phyloP scores from a whole-genome alignment of 2,329 filamentous ascomycete species.

The Eurotiales sp. region DNA sequence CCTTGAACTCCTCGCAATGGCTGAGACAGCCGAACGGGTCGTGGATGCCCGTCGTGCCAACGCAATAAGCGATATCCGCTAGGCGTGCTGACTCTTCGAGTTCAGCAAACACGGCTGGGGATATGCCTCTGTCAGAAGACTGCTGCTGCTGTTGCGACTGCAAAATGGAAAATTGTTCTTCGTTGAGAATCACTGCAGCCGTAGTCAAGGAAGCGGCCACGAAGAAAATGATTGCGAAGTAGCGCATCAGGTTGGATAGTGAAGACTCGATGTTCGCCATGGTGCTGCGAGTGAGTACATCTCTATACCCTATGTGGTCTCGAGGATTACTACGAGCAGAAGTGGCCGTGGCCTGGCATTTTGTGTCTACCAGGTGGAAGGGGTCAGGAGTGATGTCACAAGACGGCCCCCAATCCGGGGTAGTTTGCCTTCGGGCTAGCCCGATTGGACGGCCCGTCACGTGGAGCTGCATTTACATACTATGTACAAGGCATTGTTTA shows the following conservation, averaged over 20 bases:
- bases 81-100: slow-evolving; percentile 86
- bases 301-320: background rate
- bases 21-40: slow-evolving; percentile 82
- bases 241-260: background rate
- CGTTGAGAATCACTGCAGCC: background rate
- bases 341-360: too few species aligned
- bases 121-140: slow-evolving; percentile 40
- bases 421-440: slow-evolving; percentile 1
- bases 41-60: slow-evolving; percentile 75
- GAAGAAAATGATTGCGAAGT: background rate
- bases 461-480: too few species aligned
- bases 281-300: background rate
- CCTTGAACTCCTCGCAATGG: slow-evolving; percentile 77
- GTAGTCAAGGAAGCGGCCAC: background rate
- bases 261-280: background rate
- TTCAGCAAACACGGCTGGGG: slow-evolving; percentile 66
- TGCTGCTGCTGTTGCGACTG: background rate
- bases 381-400: slow-evolving; percentile 3
- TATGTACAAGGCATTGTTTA: too few species aligned
- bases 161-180: background rate
- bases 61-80: slow-evolving; percentile 92
- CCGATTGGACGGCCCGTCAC: too few species aligned
- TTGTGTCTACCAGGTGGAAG: too few species aligned
- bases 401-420: slow-evolving; percentile 9
- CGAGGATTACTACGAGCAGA: background rate